A percentile compares a stretch with the other conserved stretches of the same genome.
Conservation (phyloP, 805 yeast genomes). For the Lipomyces japonicus region DNA sequence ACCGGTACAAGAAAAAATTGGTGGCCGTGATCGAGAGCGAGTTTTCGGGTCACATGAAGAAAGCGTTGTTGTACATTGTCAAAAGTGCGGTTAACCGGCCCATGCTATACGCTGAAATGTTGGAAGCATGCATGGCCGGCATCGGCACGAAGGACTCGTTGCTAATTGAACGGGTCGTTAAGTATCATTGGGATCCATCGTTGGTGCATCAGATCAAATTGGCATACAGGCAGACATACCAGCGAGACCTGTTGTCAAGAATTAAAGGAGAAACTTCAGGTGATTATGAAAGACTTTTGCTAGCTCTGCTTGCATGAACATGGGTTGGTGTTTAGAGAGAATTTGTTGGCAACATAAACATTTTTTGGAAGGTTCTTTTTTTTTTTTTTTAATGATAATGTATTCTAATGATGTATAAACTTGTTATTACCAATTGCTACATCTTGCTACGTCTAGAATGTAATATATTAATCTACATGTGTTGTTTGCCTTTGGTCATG, state of each 20-base stretch:
- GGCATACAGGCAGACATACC: slow-evolving; percentile 20
- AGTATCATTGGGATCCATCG: slow-evolving; percentile 28
- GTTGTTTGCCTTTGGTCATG: too few relatives aligned
- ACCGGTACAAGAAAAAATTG: slow-evolving; percentile 20
- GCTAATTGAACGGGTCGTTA: slow-evolving; percentile 25
- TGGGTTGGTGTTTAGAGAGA: too few relatives aligned
- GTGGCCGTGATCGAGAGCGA: slow-evolving; percentile 21
- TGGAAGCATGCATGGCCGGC: slow-evolving; percentile 30
- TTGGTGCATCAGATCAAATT: slow-evolving; percentile 18
- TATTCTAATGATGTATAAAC: too few relatives aligned
- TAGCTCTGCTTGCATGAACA: slow-evolving; percentile 19
- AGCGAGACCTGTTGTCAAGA: slow-evolving; percentile 20
- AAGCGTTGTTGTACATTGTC: slow-evolving; percentile 28
- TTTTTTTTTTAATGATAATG: too few relatives aligned
- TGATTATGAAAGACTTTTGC: slow-evolving; percentile 26
- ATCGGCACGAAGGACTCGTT: slow-evolving; percentile 29
- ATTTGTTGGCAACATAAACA: too few relatives aligned
- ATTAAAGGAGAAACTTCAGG: slow-evolving; percentile 30
- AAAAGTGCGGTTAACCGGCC: slow-evolving; percentile 23
- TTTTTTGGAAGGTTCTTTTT: too few relatives aligned
- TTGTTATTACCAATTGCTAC: too few relatives aligned
- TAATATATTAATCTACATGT: too few relatives aligned
- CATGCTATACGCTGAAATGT: slow-evolving; percentile 24
- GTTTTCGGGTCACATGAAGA: slow-evolving; percentile 31
- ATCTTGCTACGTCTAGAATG: too few relatives aligned